Evolutionary conservation across 352 stramenopile genomes (phyloP), one percentile per base, ranked within the genome.

Genomic region (Pythium guiyangense): DNA sequence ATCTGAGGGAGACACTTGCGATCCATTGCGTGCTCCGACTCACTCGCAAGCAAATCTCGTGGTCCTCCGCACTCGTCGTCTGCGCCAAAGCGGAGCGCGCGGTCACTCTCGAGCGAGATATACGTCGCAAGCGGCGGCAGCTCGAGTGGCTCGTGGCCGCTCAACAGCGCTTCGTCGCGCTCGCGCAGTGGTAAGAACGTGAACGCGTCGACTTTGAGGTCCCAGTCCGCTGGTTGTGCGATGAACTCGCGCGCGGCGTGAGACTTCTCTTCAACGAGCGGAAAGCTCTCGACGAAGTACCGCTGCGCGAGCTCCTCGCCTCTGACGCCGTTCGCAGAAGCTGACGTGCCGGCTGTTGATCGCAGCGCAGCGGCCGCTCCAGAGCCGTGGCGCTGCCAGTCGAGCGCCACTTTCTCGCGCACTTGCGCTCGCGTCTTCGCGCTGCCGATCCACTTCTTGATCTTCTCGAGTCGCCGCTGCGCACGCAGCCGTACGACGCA

Each of bases 401-500:
- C 77, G 1, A 74, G 54, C 12, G 63, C 71, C 34, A 96, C 83
- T 51, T 84, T 89, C 15, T 75, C 75, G 3, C 62, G 65, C 37
- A 96, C 79, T 25, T 90, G 63, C 2, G 52, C 61, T 2, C 77
- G 52, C 27, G 72, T 91, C n/a, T 57, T 67, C 0, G 73, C 67
- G 3, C 42, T 52, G 12, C 67, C 73, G 20, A 96, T 57, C 76
- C 80, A 90, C 14, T 50, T 51, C 59, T 74, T 66, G 60, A 95
- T 71, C 50, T 61, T 72, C 18, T 68, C 57, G 3, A 96, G 66
- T 11, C 84, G 76, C 27, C 60, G 64, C n/a, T 84, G 73, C 4
- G 71, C 85, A 50, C 88, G 79, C 18, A 75, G 52, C 8, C 74
- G 72, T 4, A 93, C n/a, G 43, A 97, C 76, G 39, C 78, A 84